phyloP scores from a whole-genome alignment of 176 grass and related monocot species.

The Rhipidocladum racemiflorum region DNA sequence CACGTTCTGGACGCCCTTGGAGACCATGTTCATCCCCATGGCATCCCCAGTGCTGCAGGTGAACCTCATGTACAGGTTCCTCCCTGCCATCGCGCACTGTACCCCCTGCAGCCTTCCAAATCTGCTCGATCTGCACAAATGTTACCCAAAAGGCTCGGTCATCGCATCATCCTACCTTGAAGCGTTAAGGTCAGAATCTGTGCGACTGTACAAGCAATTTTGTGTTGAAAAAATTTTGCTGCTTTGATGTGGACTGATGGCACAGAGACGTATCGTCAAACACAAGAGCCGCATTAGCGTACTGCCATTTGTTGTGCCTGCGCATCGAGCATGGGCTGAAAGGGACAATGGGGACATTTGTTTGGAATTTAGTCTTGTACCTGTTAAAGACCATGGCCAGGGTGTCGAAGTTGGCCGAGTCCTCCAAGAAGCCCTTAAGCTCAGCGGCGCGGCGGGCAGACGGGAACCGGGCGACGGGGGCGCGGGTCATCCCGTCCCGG shows the following conservation, averaged over 20 bases:
- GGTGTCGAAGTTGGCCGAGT: conserved; percentile 50
- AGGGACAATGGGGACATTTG: background rate
- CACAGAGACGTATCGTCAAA: conserved; percentile 19
- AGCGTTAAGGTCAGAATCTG: background rate
- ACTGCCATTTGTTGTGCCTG: conserved; percentile 6
- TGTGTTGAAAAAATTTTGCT: background rate
- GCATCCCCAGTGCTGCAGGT: conserved; percentile 90
- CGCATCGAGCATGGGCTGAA: conserved; percentile 23
- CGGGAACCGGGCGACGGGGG: conserved; percentile 48
- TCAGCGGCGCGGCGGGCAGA: conserved; percentile 54
- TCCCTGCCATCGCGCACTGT: conserved; percentile 78
- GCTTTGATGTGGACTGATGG: conserved; percentile 12
- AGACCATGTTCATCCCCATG: conserved; percentile 99
- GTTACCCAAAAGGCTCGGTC: background rate
- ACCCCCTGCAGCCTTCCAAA: conserved; percentile 72
- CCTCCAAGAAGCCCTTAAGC: conserved; percentile 62
- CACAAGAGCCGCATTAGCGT: background rate
- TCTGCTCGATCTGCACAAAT: conserved; percentile 74
- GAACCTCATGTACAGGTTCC: conserved; percentile 90
- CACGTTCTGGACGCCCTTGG: conserved; percentile 87
- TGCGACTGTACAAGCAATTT: background rate
- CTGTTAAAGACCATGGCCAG: conserved; percentile 61
- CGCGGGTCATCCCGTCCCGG: conserved; percentile 66
- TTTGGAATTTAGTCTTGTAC: conserved; percentile 16
- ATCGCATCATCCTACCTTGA: background rate